Percentiles rank a stretch among this genome's conserved stretches.
These are phyloP conservation scores for Laguncularia racemosa DNA, from an alignment of 345 rosid species.

Conservation along the genomic window DNA sequence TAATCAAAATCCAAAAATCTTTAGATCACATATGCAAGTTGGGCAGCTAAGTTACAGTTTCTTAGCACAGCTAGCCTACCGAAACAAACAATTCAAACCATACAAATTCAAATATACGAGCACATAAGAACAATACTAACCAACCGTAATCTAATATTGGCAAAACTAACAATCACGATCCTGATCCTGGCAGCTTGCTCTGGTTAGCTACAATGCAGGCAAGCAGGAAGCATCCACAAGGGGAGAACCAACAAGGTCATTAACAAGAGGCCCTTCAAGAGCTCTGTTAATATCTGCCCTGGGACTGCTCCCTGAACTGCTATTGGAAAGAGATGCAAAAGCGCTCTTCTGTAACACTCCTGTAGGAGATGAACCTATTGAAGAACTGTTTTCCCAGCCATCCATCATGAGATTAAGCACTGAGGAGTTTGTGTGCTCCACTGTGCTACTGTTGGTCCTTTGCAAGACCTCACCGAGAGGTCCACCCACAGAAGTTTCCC, in stretches of 20 bases:
- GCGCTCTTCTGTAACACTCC: slow-evolving; percentile 72
- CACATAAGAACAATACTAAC: too few relatives aligned
- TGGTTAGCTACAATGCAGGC: slow-evolving; percentile 11
- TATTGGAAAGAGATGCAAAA: slow-evolving; percentile 65
- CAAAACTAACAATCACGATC: too few relatives aligned
- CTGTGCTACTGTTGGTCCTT: slow-evolving; percentile 22
- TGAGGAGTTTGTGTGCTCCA: slow-evolving; percentile 33
- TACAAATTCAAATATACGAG: too few relatives aligned
- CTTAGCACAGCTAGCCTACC: too few relatives aligned
- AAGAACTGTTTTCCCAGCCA: slow-evolving; percentile 49
- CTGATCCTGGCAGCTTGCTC: background rate
- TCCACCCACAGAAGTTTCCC: slow-evolving; percentile 69
- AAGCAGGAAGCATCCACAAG: slow-evolving; percentile 20
- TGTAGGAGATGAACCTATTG: slow-evolving; percentile 52
- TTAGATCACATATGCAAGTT: too few relatives aligned
- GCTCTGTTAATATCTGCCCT: slow-evolving; percentile 31
- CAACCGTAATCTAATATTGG: too few relatives aligned
- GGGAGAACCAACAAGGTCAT: slow-evolving; percentile 20
- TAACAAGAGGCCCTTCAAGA: slow-evolving; percentile 24
- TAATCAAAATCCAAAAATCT: too few relatives aligned
- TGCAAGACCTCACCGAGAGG: slow-evolving; percentile 72
- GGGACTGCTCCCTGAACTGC: slow-evolving; percentile 82
- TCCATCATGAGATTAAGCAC: slow-evolving; percentile 41
- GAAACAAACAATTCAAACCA: too few relatives aligned
- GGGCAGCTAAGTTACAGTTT: too few relatives aligned